phyloP scores from a whole-genome alignment of 1,139 yeast species.

The Chernovozyma aurita region DNA sequence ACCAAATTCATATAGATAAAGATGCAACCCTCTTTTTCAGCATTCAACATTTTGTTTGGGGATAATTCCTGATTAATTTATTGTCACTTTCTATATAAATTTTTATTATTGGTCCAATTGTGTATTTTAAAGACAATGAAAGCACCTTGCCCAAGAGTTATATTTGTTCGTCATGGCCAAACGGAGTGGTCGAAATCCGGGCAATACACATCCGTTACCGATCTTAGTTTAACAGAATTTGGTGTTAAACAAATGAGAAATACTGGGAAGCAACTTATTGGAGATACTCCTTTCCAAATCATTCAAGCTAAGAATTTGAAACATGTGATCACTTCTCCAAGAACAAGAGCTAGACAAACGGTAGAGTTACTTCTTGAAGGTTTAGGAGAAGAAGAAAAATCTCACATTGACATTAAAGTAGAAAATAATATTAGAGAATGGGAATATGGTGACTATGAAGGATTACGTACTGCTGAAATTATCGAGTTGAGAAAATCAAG shows the following conservation, averaged over 20 bases:
- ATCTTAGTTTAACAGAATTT: slow-evolving; percentile 67
- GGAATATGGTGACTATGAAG: slow-evolving; percentile 97
- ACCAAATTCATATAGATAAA: too few relatives aligned
- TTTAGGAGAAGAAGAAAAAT: slow-evolving; percentile 44
- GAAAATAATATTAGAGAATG: slow-evolving; percentile 83
- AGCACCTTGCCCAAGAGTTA: slow-evolving; percentile 63
- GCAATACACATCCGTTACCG: slow-evolving; percentile 84
- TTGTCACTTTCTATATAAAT: too few relatives aligned
- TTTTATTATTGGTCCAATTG: too few relatives aligned
- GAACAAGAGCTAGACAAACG: slow-evolving; percentile 75
- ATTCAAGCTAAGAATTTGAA: slow-evolving; percentile 62
- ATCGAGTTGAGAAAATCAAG: slow-evolving; percentile 50
- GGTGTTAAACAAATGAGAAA: slow-evolving; percentile 74
- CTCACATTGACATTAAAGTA: slow-evolving; percentile 41
- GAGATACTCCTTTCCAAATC: slow-evolving; percentile 45
- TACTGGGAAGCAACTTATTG: slow-evolving; percentile 71
- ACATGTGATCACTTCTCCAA: slow-evolving; percentile 71
- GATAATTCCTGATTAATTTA: too few relatives aligned
- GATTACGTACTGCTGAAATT: slow-evolving; percentile 66
- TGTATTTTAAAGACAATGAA: too few relatives aligned
- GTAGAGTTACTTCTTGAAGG: slow-evolving; percentile 50
- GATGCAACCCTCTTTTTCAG: too few relatives aligned
- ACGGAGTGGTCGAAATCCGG: slow-evolving; percentile 96
- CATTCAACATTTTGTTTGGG: neutral
- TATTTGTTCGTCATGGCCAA: slow-evolving; percentile 83